Percentiles rank a stretch among this genome's conserved stretches.
These are phyloP conservation scores for Suillus brevipes DNA, from an alignment of 768 basidiomycete species.

Conservation along the genomic window DNA sequence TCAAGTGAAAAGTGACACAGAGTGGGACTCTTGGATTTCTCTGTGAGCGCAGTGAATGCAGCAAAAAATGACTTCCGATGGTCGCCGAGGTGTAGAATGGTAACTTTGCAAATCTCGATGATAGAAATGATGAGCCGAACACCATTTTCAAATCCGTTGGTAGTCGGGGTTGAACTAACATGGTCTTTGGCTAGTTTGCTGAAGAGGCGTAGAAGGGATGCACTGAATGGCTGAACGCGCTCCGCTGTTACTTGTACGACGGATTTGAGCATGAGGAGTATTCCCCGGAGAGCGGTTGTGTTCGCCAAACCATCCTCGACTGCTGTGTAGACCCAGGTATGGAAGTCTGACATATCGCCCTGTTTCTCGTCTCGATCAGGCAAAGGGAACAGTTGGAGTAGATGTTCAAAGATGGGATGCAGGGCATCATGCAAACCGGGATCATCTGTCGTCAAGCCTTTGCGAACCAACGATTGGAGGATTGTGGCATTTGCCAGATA, in stretches of 20 bases:
- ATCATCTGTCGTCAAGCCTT: conserved; percentile 83
- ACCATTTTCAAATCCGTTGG: conserved; percentile 54
- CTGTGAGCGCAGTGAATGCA: conserved; percentile 77
- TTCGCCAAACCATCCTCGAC: conserved; percentile 81
- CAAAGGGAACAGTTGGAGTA: conserved; percentile 74
- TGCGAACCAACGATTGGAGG: conserved; percentile 83
- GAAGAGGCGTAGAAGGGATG: conserved; percentile 78
- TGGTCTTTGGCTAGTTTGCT: conserved; percentile 89
- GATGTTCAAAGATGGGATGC: conserved; percentile 78
- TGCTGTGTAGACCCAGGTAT: conserved; percentile 69
- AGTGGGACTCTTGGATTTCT: conserved; percentile 79
- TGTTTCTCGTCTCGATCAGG: conserved; percentile 76
- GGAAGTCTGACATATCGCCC: conserved; percentile 73
- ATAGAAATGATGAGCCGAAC: conserved; percentile 73
- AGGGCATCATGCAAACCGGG: conserved; percentile 76
- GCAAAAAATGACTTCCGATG: conserved; percentile 80
- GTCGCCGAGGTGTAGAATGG: conserved; percentile 82
- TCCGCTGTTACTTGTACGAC: conserved; percentile 80
- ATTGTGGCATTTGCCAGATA: conserved; percentile 66
- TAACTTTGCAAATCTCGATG: conserved; percentile 81
- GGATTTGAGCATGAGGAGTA: conserved; percentile 84
- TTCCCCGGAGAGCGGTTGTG: conserved; percentile 69
- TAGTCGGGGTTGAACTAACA: conserved; percentile 51
- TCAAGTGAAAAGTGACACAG: conserved; percentile 87
- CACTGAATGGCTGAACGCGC: conserved; percentile 77